A percentile compares a stretch with the other conserved stretches of the same genome.
Evolutionary conservation across 371 early-diverging fungal species (phyloP).

Genomic region (Saksenaea oblongispora): DNA sequence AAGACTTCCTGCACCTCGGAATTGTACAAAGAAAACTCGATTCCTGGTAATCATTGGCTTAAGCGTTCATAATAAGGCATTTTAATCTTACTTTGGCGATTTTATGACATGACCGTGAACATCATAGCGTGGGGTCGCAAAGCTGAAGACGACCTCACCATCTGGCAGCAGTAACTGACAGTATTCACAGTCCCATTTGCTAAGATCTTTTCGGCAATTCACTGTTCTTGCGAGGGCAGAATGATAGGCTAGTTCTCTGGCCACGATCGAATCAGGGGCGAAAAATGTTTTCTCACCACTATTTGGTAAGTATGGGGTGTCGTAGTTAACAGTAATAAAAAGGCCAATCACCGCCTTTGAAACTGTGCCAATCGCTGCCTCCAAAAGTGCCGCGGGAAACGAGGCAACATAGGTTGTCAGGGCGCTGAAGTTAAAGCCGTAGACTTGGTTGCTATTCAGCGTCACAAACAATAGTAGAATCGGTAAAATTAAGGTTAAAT

Average conservation of each 20-base stretch:
- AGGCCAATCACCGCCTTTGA: background rate
- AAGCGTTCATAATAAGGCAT: background rate
- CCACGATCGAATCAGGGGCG: background rate
- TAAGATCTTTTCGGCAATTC: conserved; percentile 1
- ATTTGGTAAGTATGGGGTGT: background rate
- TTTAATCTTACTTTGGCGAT: background rate
- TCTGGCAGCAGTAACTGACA: conserved; percentile 1
- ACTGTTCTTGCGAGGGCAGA: conserved; percentile 1
- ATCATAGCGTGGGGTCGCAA: background rate
- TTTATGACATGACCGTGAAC: background rate
- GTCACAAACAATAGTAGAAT: background rate
- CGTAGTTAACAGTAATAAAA: background rate
- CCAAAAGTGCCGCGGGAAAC: background rate
- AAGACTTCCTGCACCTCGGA: background rate
- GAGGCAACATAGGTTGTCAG: background rate
- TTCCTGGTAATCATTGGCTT: background rate
- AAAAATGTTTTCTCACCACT: background rate
- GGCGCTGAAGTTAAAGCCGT: background rate
- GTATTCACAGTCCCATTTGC: conserved; percentile 1
- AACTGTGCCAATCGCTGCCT: background rate
- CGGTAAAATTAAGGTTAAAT: background rate
- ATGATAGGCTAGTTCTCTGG: background rate
- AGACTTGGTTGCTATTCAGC: background rate
- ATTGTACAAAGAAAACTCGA: background rate
- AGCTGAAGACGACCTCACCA: conserved; percentile 4